Base-by-base conservation (phyloP, 805 yeast species). In the Starmerella ratchasimensis region DNA sequence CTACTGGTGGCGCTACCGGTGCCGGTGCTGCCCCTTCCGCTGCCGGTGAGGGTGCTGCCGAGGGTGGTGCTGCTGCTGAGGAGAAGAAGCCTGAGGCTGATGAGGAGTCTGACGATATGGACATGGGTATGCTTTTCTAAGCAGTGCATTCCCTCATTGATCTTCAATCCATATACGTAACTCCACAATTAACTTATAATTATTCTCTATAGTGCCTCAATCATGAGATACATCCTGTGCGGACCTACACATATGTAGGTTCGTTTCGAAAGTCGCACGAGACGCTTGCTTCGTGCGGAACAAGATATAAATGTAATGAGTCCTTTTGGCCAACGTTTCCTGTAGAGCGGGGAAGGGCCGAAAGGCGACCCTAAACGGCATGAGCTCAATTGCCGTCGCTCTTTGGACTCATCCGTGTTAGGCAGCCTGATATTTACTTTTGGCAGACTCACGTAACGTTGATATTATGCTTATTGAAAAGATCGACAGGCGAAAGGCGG, bases 51-150 rank as follows among this genome's bases (percentile, higher is more conserved):
- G 74, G 60, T 51, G 72, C 64, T 55, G 67, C 59, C 50, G 71
- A 65, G 58, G 77, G 59, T 52, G 72, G 62, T 57, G 74, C 60
- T 52, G 68, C 67, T 58, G 66, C 61, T 49, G 74, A 67, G 57
- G 70, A 61, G 54, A 69, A 68, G 60, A 70, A 64, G 59, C 72
- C 59, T 56, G 70, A 66, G 61, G 66, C 59, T 51, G 75, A 69
- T 60, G 41, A 34, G 37, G 48, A 45, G 38, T 40, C 44, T 31
- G 69, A 72, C 47, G 79, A 74, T 61, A 84, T 75, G 62, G 94
- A 80, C 68, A 81, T 83, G 93, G 94, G 94, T 61, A 76, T 79
- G 81, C 76, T 82, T 65, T 82, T 82, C 74, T 93, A 80, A 46
- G 42, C 38, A n/a, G n/a, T n/a, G n/a, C n/a, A 31, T 9, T 15